These are phyloP conservation scores for Tolypocladium sp. DNA, from an alignment of 2,329 filamentous ascomycete genomes.

Conservation along the genomic window DNA sequence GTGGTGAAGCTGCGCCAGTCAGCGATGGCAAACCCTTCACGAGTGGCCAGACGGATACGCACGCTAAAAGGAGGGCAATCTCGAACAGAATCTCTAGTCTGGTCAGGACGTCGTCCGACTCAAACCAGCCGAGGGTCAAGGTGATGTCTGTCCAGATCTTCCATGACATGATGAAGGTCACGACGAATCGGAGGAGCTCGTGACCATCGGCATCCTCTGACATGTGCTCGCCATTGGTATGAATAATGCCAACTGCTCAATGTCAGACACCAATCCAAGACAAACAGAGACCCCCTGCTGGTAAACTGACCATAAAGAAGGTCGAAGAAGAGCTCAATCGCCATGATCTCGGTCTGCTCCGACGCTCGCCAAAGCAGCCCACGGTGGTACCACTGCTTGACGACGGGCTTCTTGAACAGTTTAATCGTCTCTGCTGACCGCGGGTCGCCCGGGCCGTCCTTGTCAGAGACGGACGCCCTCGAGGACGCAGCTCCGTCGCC, in stretches of 20 bases:
- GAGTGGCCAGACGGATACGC: conserved; percentile 3
- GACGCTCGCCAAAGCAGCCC: conserved; percentile 54
- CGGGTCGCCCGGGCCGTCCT: conserved; percentile 6
- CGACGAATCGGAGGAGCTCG: conserved; percentile 48
- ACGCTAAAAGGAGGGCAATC: conserved; percentile 51
- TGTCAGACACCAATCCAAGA: not conserved
- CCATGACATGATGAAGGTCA: conserved; percentile 54
- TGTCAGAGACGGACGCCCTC: conserved; percentile 8
- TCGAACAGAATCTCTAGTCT: conserved; percentile 50
- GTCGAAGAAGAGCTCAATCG: conserved; percentile 57
- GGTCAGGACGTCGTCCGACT: conserved; percentile 51
- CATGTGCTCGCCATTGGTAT: conserved; percentile 52
- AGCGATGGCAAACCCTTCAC: not conserved
- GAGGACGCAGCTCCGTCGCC: conserved; percentile 8
- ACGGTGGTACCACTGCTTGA: conserved; percentile 58
- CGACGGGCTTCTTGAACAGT: conserved; percentile 48
- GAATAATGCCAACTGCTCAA: conserved; percentile 48
- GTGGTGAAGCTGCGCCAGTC: conserved; percentile 39
- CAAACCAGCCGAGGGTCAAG: conserved; percentile 50
- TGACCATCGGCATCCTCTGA: conserved; percentile 44
- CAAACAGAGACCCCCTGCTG: not conserved
- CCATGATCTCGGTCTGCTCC: conserved; percentile 49
- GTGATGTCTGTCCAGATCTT: conserved; percentile 56
- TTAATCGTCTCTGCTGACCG: conserved; percentile 36
- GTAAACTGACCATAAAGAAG: conserved; percentile 38